Evolutionary conservation across 2,329 filamentous ascomycete genomes (phyloP).

Genomic region (Neonectria neomacrospora): DNA sequence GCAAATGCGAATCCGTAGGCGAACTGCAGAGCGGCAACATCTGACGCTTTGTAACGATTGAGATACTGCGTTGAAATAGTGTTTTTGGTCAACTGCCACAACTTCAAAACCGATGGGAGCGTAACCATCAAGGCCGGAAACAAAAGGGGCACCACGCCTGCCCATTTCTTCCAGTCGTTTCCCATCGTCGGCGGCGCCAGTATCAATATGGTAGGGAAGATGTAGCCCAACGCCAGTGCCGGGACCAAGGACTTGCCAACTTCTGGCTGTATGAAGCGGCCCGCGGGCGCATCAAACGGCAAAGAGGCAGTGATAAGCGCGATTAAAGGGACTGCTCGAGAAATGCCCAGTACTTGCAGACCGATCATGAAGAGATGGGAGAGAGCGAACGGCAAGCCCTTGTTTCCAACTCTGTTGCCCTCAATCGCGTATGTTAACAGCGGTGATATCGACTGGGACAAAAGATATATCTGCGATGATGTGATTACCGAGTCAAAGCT

Average conservation of each 20-base stretch:
- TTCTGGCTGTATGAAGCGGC: slow-evolving; percentile 8
- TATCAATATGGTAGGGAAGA: slow-evolving; percentile 19
- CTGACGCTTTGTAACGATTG: background rate
- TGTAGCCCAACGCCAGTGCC: slow-evolving; percentile 28
- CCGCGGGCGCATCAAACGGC: slow-evolving; percentile 6
- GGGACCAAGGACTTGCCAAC: slow-evolving; percentile 33
- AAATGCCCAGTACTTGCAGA: slow-evolving; percentile 28
- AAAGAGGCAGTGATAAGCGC: slow-evolving; percentile 8
- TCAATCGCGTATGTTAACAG: slow-evolving; percentile 41
- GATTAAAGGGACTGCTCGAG: slow-evolving; percentile 26
- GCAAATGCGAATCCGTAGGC: slow-evolving; percentile 11
- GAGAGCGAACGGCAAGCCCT: slow-evolving; percentile 23
- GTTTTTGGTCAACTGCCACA: background rate
- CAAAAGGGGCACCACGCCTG: background rate
- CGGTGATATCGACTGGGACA: slow-evolving; percentile 36
- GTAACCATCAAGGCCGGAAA: background rate
- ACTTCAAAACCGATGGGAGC: background rate
- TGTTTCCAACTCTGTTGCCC: slow-evolving; percentile 36
- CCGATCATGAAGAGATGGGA: slow-evolving; percentile 28
- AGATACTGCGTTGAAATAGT: background rate
- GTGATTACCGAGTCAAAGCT: too few relatives aligned
- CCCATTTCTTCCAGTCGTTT: background rate
- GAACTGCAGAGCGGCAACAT: background rate
- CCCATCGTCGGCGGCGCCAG: background rate
- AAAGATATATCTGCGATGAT: slow-evolving; percentile 17